Percentiles rank a stretch among this genome's conserved stretches.
Conservation (phyloP, 2,329 filamentous ascomycete genomes). For the Bisporella sp. region DNA sequence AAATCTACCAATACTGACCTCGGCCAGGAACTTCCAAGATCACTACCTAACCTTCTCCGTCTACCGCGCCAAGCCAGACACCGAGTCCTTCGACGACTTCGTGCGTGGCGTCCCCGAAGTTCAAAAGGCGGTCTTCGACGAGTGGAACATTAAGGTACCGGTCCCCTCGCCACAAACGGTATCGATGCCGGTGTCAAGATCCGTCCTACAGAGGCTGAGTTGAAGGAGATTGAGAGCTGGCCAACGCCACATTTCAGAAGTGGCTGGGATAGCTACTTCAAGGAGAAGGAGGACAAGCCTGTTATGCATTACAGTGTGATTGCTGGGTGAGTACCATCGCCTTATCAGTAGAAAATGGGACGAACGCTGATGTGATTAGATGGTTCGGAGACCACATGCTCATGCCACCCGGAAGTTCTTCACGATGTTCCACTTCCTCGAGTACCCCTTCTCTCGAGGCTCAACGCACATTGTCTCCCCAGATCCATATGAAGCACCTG, state of each 20-base stretch:
- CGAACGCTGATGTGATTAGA: conserved; percentile 17
- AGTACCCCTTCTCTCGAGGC: conserved; percentile 55
- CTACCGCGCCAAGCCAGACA: conserved; percentile 39
- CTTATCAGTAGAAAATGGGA: conserved; percentile 27
- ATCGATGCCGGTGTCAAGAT: conserved; percentile 47
- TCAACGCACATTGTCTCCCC: conserved; percentile 51
- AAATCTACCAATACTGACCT: too few relatives aligned
- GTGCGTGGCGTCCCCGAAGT: conserved; percentile 64
- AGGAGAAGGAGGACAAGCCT: conserved; percentile 77
- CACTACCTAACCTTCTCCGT: conserved; percentile 45
- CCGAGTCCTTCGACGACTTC: conserved; percentile 77
- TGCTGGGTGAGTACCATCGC: conserved; percentile 39
- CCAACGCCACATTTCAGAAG: conserved; percentile 67
- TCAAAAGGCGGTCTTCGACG: conserved; percentile 65
- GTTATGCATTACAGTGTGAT: conserved; percentile 83
- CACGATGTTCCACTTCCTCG: conserved; percentile 45
- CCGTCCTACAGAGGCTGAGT: conserved; percentile 49
- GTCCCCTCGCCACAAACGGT: conserved; percentile 30
- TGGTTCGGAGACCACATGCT: conserved; percentile 56
- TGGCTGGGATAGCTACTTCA: conserved; percentile 78
- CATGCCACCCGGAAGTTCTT: conserved; percentile 47
- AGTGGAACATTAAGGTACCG: conserved; percentile 74
- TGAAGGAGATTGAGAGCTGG: conserved; percentile 49
- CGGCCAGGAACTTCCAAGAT: conserved; percentile 41
- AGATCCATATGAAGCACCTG: conserved; percentile 64